phyloP scores from a whole-genome alignment of 2,329 filamentous ascomycete species.

The Orbilia javanica region DNA sequence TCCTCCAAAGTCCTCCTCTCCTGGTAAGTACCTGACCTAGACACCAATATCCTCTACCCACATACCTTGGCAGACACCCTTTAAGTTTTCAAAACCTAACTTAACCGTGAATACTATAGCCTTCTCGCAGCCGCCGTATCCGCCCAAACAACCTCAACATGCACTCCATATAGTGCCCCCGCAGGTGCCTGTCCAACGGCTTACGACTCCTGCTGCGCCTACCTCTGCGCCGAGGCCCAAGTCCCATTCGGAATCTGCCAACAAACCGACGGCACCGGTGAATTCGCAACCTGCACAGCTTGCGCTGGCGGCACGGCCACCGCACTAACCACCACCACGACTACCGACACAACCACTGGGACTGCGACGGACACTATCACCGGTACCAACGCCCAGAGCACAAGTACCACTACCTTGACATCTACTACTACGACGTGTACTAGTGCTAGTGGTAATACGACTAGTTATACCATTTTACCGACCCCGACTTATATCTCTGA shows the following conservation, averaged over 20 bases:
- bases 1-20: not conserved
- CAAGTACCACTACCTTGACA: constrained; percentile 36
- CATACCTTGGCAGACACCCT: not conserved
- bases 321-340: not conserved
- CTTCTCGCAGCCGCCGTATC: constrained; percentile 14
- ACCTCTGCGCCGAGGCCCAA: constrained; percentile 44
- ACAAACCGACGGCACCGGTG: constrained; percentile 26
- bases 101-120: not conserved
- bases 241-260: constrained; percentile 45
- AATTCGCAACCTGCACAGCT: constrained; percentile 38
- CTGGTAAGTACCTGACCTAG: not conserved
- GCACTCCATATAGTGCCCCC: constrained; percentile 32
- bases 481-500: constrained; percentile 40
- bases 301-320: not conserved
- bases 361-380: constrained; percentile 13
- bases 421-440: constrained; percentile 38
- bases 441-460: constrained; percentile 16
- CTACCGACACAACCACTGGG: not conserved
- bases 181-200: constrained; percentile 41
- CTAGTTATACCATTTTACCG: constrained; percentile 18
- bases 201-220: constrained; percentile 46
- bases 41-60: no score
- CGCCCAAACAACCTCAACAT: constrained; percentile 36
- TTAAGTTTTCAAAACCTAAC: not conserved
- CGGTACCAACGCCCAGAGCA: not conserved